Conservation (phyloP, 169 alveolate genomes). For the Plasmodium relictum region DNA sequence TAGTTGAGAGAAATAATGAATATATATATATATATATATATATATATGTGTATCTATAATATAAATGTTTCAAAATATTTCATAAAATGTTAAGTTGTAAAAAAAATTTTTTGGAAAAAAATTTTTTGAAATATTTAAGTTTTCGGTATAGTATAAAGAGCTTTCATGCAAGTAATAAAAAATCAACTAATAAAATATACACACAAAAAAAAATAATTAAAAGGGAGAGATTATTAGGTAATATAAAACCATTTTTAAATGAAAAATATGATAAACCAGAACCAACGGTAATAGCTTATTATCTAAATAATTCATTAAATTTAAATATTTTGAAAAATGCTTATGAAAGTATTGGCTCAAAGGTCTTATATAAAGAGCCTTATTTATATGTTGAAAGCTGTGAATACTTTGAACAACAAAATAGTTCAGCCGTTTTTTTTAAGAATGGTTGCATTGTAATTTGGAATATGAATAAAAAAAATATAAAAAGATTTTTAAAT, state of each 20-base stretch:
- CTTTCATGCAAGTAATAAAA: slow-evolving; percentile 11
- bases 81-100: slow-evolving; percentile 6
- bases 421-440: slow-evolving; percentile 72
- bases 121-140: background rate
- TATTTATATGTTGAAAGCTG: slow-evolving; percentile 78
- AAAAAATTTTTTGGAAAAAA: background rate
- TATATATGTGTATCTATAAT: too few species aligned
- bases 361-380: slow-evolving; percentile 74
- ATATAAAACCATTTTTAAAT: slow-evolving; percentile 59
- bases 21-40: too few species aligned
- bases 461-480: slow-evolving; percentile 75
- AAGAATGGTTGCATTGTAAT: slow-evolving; percentile 76
- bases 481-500: slow-evolving; percentile 36
- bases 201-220: slow-evolving; percentile 69
- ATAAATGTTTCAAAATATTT: too few species aligned
- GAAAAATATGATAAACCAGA: slow-evolving; percentile 65
- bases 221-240: slow-evolving; percentile 55
- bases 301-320: slow-evolving; percentile 43
- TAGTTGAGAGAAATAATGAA: too few species aligned
- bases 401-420: slow-evolving; percentile 69
- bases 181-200: slow-evolving; percentile 32
- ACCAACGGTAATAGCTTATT: slow-evolving; percentile 66
- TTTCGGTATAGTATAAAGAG: background rate
- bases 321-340: slow-evolving; percentile 34
- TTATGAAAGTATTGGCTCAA: slow-evolving; percentile 46